A percentile compares a stretch with the other conserved stretches of the same genome.
phyloP scores from a whole-genome alignment of 768 basidiomycete species.

The Boletellus ananas region DNA sequence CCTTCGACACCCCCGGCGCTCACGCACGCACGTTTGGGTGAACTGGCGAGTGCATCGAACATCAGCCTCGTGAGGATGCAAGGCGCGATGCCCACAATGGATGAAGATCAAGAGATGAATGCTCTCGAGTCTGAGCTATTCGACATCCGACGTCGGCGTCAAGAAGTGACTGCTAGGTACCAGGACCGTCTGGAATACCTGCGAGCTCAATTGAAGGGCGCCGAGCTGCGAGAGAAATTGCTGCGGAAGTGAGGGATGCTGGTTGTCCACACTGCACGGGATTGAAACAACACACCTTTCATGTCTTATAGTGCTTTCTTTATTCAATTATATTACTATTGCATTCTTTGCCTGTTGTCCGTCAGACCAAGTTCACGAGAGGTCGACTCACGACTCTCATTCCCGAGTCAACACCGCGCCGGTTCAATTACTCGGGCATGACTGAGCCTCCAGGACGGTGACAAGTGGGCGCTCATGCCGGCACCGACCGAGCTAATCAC shows the following conservation, averaged over 20 bases:
- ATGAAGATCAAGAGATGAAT: constrained; percentile 36
- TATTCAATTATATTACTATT: constrained; percentile 7
- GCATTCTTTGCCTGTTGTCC: neutral
- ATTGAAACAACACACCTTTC: constrained; percentile 3
- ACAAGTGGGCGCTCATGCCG: constrained; percentile 31
- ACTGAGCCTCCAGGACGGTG: constrained; percentile 29
- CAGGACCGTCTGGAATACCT: constrained; percentile 75
- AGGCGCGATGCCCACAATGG: constrained; percentile 18
- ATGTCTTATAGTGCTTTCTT: constrained; percentile 17
- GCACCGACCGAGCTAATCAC: constrained; percentile 34
- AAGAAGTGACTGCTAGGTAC: constrained; percentile 70
- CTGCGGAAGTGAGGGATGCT: constrained; percentile 46
- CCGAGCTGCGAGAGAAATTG: constrained; percentile 79
- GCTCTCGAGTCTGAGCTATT: constrained; percentile 56
- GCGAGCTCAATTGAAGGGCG: constrained; percentile 77
- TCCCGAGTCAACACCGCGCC: neutral
- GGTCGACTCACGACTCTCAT: too few species aligned
- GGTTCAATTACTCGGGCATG: neutral
- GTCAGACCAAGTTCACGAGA: too few species aligned
- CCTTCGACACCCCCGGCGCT: constrained; percentile 34
- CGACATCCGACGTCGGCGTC: constrained; percentile 65
- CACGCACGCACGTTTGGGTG: constrained; percentile 28
- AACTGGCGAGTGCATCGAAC: constrained; percentile 39
- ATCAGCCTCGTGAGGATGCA: constrained; percentile 50
- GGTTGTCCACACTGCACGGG: constrained; percentile 1